Evolutionary conservation across 106 monocot species (phyloP).

Genomic region (Iris macrosiphon): DNA sequence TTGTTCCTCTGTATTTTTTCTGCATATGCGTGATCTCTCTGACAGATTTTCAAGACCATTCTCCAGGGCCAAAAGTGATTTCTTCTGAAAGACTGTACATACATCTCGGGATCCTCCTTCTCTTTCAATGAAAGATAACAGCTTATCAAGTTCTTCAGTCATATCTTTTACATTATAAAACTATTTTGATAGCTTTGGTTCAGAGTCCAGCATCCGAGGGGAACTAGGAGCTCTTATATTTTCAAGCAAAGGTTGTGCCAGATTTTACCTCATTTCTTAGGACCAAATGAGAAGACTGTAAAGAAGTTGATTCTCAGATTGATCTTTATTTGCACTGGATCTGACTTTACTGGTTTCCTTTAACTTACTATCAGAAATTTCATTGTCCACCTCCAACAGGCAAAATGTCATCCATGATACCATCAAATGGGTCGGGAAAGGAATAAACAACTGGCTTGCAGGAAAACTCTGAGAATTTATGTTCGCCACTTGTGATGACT

Average conservation of each 20-base stretch:
- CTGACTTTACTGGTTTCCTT: slow-evolving; percentile 1
- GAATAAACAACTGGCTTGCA: slow-evolving; percentile 48
- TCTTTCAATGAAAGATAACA: slow-evolving; percentile 62
- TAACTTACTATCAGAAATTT: slow-evolving; percentile 1
- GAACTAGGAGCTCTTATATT: slow-evolving; percentile 22
- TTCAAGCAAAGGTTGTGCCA: slow-evolving; percentile 12
- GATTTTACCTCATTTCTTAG: neutral
- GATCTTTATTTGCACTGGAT: slow-evolving; percentile 9
- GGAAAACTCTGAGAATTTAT: slow-evolving; percentile 45
- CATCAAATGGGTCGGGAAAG: slow-evolving; percentile 68
- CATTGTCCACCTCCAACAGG: slow-evolving; percentile 49
- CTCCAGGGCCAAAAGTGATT: slow-evolving; percentile 54
- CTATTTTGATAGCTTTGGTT: slow-evolving; percentile 46
- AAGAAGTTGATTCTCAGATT: neutral
- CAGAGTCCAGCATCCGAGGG: slow-evolving; percentile 32
- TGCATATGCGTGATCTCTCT: slow-evolving; percentile 29
- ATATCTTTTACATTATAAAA: slow-evolving; percentile 87
- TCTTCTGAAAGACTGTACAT: slow-evolving; percentile 44
- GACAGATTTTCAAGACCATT: slow-evolving; percentile 49
- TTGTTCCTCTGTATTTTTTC: too few species aligned
- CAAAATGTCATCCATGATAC: slow-evolving; percentile 59
- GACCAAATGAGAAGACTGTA: neutral
- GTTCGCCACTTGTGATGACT: slow-evolving; percentile 37
- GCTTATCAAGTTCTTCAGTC: slow-evolving; percentile 64
- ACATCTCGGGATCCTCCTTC: slow-evolving; percentile 69